Conservation (phyloP, 2,329 filamentous ascomycete species). For the Fusarium sp. region DNA sequence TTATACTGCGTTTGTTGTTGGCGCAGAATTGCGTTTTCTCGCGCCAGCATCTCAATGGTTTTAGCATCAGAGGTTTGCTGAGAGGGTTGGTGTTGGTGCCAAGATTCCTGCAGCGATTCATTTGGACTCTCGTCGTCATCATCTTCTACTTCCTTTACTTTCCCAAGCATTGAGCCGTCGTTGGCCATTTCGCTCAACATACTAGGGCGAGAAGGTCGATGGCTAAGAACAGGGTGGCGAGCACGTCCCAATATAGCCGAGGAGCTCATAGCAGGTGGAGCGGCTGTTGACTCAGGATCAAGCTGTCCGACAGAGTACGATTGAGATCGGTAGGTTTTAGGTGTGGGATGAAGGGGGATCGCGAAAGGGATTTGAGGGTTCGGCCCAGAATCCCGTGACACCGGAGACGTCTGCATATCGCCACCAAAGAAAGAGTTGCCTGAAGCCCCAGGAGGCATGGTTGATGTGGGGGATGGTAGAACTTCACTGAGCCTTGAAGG, state of each 20-base stretch:
- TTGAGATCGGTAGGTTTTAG: constrained; percentile 92
- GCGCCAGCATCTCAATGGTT: constrained; percentile 67
- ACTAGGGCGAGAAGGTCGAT: constrained; percentile 80
- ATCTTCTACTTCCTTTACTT: constrained; percentile 74
- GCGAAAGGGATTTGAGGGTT: constrained; percentile 80
- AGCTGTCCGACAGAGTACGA: constrained; percentile 95
- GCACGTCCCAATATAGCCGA: constrained; percentile 61
- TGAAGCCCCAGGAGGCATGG: constrained; percentile 55
- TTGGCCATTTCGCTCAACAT: constrained; percentile 76
- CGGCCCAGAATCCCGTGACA: constrained; percentile 60
- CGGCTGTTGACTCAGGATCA: constrained; percentile 67
- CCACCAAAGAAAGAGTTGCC: constrained; percentile 58
- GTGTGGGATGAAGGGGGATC: constrained; percentile 86
- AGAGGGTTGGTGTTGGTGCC: constrained; percentile 54
- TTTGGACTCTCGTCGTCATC: constrained; percentile 68
- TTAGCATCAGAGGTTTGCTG: constrained; percentile 57
- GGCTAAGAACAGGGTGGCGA: constrained; percentile 73
- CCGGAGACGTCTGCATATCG: constrained; percentile 61
- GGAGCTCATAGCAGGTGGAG: constrained; percentile 53
- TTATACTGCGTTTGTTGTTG: constrained; percentile 65
- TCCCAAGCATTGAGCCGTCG: constrained; percentile 67
- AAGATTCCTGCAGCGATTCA: constrained; percentile 57
- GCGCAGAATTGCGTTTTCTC: constrained; percentile 69
- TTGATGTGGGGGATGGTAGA: constrained; percentile 75
- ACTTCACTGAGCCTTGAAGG: constrained; percentile 77